Evolutionary conservation across 2,329 filamentous ascomycete genomes (phyloP), one percentile per base, ranked within the genome.

Genomic region (Ceratocystiopsis brevicomis): DNA sequence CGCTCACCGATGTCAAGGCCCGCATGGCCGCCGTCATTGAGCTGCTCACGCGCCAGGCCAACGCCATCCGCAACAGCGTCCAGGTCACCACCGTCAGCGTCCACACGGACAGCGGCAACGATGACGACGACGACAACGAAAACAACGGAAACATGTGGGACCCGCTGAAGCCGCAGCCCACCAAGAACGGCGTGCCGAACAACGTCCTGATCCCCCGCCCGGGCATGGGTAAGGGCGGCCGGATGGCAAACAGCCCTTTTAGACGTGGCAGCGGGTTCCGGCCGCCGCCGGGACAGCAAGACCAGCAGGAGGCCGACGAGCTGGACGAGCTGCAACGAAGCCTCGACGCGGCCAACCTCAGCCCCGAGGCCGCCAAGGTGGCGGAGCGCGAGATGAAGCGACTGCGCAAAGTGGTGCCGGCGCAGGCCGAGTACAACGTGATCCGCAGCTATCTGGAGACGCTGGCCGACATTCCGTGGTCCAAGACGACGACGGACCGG

Each of bases 371-470:
- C 8, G 72, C 79, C 48, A 95, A 90, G 62, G 76, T 92, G n/a
- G 88, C 86, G 1, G 81, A 93, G 45, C 73, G 87, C 43, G 90
- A 98, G 59, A 60, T 98, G 39, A 83, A 84, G 54, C 71, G 90
- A 18, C 63, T 98, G 48, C 82, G 82, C 54, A 94, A 94, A 65
- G 96, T 96, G 84, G 87, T 85, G 54, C 87, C 90, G 0, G 84
- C 84, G 41, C 90, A 96, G 56, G 88, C 92, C 35, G 90, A 98
- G 56, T 95, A 95, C 56, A 84, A 90, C 49, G 88, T 98, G 13
- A 85, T 82, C 51, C 70, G 88, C 50, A 93, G 86, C 41, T 98
- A 95, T 62, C 69, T 98, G 13, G 90, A 98, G 61, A 96, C 86
- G 13, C 64, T 98, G 45, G 73, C 85, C 0, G 90, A 98, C 57